Percentiles rank a stretch among this genome's conserved stretches.
Evolutionary conservation across 495 filamentous ascomycete genomes (phyloP).

Genomic region (Aspergillus bertholletiae): DNA sequence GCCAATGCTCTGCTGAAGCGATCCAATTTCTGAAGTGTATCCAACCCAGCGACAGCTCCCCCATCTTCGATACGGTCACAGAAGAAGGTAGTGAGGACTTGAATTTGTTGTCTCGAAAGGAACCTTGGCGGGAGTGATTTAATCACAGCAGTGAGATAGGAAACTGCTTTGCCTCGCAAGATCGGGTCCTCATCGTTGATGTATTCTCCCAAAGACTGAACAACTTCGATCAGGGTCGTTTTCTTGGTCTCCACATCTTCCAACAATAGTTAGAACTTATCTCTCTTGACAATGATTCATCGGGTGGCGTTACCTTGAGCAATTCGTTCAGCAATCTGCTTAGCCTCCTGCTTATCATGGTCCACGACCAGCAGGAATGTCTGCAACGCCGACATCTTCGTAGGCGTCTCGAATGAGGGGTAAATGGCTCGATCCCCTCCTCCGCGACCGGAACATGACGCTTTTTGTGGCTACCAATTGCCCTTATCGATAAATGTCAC

Average conservation of each 20-base stretch:
- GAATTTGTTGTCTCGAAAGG: slow-evolving; percentile 64
- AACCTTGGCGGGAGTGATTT: slow-evolving; percentile 52
- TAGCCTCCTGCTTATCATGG: slow-evolving; percentile 58
- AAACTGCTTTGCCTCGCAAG: slow-evolving; percentile 61
- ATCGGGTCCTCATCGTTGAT: slow-evolving; percentile 67
- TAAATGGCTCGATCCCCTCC: slow-evolving; percentile 10
- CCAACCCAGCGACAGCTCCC: slow-evolving; percentile 47
- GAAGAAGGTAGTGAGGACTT: slow-evolving; percentile 56
- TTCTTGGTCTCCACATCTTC: slow-evolving; percentile 60
- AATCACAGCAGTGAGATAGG: slow-evolving; percentile 66
- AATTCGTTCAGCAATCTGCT: slow-evolving; percentile 52
- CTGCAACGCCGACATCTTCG: slow-evolving; percentile 59
- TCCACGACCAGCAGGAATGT: slow-evolving; percentile 63
- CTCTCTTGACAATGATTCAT: neutral
- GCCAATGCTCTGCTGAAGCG: slow-evolving; percentile 49
- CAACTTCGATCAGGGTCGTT: slow-evolving; percentile 60
- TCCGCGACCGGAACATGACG: slow-evolving; percentile 21
- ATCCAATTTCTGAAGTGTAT: slow-evolving; percentile 43
- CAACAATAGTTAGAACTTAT: slow-evolving; percentile 12
- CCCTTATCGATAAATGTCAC: slow-evolving; percentile 31
- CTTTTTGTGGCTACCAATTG: slow-evolving; percentile 21
- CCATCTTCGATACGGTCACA: slow-evolving; percentile 62
- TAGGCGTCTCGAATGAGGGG: slow-evolving; percentile 16
- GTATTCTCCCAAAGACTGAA: slow-evolving; percentile 66
- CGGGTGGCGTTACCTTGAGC: slow-evolving; percentile 46